Evolutionary conservation across 1,284 basidiomycete species (phyloP).

Genomic region (Rhodofomes roseus): DNA sequence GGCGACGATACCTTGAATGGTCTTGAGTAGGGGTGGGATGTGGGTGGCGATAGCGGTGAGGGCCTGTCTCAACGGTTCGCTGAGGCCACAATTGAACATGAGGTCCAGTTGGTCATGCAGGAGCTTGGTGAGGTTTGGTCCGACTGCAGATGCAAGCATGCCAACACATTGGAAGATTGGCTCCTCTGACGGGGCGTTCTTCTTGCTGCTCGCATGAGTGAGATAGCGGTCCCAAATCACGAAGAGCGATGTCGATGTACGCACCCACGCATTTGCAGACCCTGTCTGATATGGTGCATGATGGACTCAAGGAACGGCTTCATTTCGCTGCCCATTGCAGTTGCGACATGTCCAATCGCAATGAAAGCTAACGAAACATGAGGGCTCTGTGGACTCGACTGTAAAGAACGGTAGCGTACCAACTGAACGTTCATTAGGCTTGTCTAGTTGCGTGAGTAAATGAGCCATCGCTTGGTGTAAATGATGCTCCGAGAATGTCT

Average conservation of each 20-base stretch:
- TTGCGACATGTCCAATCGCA: slow-evolving; percentile 94
- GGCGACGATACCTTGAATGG: slow-evolving; percentile 75
- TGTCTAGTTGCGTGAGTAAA: slow-evolving; percentile 84
- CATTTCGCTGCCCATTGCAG: slow-evolving; percentile 92
- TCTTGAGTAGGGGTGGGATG: slow-evolving; percentile 88
- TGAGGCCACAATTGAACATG: slow-evolving; percentile 95
- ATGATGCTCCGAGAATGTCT: slow-evolving; percentile 87
- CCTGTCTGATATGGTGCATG: slow-evolving; percentile 87
- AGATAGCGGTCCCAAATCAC: slow-evolving; percentile 7
- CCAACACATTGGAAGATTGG: slow-evolving; percentile 98
- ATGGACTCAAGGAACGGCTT: slow-evolving; percentile 94
- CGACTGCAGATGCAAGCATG: slow-evolving; percentile 94
- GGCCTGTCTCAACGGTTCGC: slow-evolving; percentile 85
- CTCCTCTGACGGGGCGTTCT: slow-evolving; percentile 91
- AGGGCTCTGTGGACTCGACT: neutral
- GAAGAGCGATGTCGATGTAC: slow-evolving; percentile 20
- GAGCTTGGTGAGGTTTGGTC: slow-evolving; percentile 92
- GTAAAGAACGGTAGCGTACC: slow-evolving; percentile 41
- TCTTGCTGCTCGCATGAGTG: slow-evolving; percentile 55
- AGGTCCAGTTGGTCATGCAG: slow-evolving; percentile 96
- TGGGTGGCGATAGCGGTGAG: slow-evolving; percentile 84
- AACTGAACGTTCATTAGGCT: slow-evolving; percentile 86
- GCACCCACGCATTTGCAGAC: slow-evolving; percentile 82
- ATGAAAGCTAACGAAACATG: slow-evolving; percentile 69
- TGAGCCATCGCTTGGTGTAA: slow-evolving; percentile 92